These are phyloP conservation scores for Fusarium sp. DNA, from an alignment of 2,329 filamentous ascomycete species.

Conservation along the genomic window DNA sequence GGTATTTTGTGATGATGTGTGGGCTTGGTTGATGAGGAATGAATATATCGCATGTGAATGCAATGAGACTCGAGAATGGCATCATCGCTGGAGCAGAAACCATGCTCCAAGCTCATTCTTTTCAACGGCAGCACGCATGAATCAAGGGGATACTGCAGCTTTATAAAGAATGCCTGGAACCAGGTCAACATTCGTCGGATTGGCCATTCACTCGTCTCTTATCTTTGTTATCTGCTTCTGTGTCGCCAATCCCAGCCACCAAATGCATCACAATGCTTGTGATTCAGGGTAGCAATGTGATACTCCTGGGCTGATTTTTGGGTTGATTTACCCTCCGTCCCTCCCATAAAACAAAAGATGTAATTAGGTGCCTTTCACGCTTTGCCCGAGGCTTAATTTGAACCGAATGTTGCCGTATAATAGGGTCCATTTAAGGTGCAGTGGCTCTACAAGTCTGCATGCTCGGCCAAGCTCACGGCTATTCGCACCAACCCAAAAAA, in stretches of 20 bases:
- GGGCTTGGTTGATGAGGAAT: constrained; percentile 18
- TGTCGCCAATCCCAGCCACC: neutral
- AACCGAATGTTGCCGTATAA: neutral
- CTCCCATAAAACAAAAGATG: neutral
- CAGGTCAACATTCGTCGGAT: neutral
- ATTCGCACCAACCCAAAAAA: neutral
- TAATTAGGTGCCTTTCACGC: neutral
- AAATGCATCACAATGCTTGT: neutral
- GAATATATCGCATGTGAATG: neutral
- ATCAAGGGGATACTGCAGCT: neutral
- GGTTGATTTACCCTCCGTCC: no score
- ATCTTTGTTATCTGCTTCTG: neutral
- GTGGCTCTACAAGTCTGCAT: neutral
- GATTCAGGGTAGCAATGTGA: neutral
- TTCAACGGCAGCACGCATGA: neutral
- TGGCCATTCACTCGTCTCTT: neutral
- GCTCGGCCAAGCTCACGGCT: neutral
- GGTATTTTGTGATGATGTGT: constrained; percentile 28
- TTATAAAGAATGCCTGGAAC: neutral
- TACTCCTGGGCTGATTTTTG: neutral
- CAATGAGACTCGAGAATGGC: neutral
- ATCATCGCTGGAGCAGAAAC: neutral
- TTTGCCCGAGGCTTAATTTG: neutral
- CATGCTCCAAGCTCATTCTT: neutral
- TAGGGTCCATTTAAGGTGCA: neutral